Percentiles rank a stretch among this genome's conserved stretches.
phyloP scores from a whole-genome alignment of 2,329 filamentous ascomycete genomes.

The Colletotrichum lupini region DNA sequence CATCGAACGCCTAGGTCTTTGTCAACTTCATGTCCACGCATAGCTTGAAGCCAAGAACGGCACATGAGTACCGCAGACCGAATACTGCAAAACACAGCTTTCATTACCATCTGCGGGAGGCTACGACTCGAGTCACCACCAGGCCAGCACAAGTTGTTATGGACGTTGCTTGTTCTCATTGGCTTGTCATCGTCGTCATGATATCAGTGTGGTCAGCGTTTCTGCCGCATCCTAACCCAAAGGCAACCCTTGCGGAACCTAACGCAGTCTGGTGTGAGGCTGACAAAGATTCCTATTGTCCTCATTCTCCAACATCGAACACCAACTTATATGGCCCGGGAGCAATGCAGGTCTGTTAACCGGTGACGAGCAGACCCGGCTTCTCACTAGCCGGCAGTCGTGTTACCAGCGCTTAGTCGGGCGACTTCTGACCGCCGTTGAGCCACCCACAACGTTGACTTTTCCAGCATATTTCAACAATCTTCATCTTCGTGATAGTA shows the following conservation, averaged over 20 bases:
- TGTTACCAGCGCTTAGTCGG: not conserved
- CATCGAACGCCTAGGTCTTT: not conserved
- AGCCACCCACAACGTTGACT: not conserved
- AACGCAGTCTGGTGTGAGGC: not conserved
- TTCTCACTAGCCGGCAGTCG: not conserved
- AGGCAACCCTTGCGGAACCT: not conserved
- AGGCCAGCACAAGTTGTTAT: not conserved
- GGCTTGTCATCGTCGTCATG: not conserved
- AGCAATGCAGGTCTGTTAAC: not conserved
- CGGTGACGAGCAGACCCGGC: not conserved
- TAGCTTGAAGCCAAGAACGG: not conserved
- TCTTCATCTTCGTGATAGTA: not conserved
- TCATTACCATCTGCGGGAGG: not conserved
- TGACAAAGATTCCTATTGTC: not conserved
- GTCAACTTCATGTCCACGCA: not conserved
- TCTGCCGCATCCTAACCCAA: not conserved
- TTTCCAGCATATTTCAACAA: not conserved
- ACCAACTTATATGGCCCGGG: not conserved
- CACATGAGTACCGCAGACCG: not conserved
- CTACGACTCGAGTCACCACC: not conserved
- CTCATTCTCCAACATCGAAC: not conserved
- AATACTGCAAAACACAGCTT: not conserved
- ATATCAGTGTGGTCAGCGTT: conserved; percentile 1
- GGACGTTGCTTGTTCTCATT: not conserved
- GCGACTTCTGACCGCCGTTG: not conserved